Base-by-base conservation (phyloP, 352 stramenopile species). In the Phytophthora hibernalis region DNA sequence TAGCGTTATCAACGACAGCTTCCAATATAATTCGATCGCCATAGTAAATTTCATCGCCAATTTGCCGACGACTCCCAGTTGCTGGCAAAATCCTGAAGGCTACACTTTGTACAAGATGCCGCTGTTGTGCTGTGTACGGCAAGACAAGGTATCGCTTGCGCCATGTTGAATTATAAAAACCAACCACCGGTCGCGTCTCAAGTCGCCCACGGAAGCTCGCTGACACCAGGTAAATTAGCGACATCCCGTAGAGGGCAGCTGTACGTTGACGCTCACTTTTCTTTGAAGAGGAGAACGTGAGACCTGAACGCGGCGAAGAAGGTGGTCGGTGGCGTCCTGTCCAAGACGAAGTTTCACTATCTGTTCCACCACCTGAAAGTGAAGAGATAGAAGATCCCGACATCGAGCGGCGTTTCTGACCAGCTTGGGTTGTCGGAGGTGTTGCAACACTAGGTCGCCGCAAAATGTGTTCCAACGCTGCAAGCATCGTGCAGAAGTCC, bases 111-210 rank as follows among this genome's bases (percentile, higher is more conserved):
- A 95, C 85, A 51, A 83, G 68, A 47, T 88, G 79, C 15, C 83
- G 71, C 49, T 94, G 83, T 37, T 90, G 80, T 1, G 83, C 70
- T 9, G 85, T 92, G 42, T 88, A 91, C 2, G 86, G 86, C 24
- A 94, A 70, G 22, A 93, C 85, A 6, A 95, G 75, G 54, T 95
- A 95, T n/a, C 87, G 78, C 43, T 93, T 93, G 43, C 80, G 76
- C 87, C 87, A 95, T 21, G 84, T 84, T 21, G 87, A 93, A 31
- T 80, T 91, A 61, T 95, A 95, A 51, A 93, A 74, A 0, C 87
- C 87, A 43, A 95, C 80, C 2, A 90, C 81, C 20, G 84, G 84
- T 21, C 86, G 75, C 13, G 85, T 89, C 47, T 93, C 80, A 18
- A 95, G 76, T 2, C 83, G 81, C n/a, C 86, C 86, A 26, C 84